A percentile compares a stretch with the other conserved stretches of the same genome.
Evolutionary conservation across 2,329 filamentous ascomycete genomes (phyloP).

Genomic region (Aureobasidium sp.): DNA sequence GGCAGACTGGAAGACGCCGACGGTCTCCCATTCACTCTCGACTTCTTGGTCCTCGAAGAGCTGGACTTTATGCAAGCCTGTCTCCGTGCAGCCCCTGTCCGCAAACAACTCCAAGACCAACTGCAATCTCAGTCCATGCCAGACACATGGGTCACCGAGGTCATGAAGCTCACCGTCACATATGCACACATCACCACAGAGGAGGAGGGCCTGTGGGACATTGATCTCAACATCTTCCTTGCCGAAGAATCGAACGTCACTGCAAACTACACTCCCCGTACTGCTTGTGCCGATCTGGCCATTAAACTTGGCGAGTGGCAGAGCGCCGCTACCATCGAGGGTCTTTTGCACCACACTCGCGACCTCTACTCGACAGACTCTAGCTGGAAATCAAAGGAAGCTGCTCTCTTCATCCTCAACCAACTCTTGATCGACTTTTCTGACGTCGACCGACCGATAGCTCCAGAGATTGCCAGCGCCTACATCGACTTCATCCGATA

Average conservation of each 20-base stretch:
- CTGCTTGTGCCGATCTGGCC: constrained; percentile 81
- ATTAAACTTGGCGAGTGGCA: constrained; percentile 93
- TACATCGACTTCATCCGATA: constrained; percentile 76
- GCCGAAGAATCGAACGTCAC: constrained; percentile 92
- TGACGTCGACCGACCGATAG: constrained; percentile 65
- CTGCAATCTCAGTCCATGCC: constrained; percentile 53
- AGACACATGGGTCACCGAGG: constrained; percentile 74
- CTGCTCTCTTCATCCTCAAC: constrained; percentile 75
- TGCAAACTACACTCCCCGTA: constrained; percentile 90
- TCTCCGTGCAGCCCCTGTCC: constrained; percentile 77
- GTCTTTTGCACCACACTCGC: constrained; percentile 67
- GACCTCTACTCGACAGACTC: constrained; percentile 53
- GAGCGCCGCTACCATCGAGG: constrained; percentile 63
- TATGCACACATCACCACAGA: constrained; percentile 88
- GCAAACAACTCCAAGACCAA: constrained; percentile 78
- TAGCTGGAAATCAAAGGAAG: constrained; percentile 63
- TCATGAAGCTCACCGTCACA: constrained; percentile 74
- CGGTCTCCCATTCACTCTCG: constrained; percentile 84
- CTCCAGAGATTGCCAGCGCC: constrained; percentile 57
- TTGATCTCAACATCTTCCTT: constrained; percentile 90
- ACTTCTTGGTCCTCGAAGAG: constrained; percentile 88
- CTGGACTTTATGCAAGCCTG: constrained; percentile 91
- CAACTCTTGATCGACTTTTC: constrained; percentile 75
- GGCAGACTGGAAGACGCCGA: constrained; percentile 84
- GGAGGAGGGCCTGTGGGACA: constrained; percentile 92